Base-by-base conservation (phyloP, 441 rosid species). In the Populus tomentosa region DNA sequence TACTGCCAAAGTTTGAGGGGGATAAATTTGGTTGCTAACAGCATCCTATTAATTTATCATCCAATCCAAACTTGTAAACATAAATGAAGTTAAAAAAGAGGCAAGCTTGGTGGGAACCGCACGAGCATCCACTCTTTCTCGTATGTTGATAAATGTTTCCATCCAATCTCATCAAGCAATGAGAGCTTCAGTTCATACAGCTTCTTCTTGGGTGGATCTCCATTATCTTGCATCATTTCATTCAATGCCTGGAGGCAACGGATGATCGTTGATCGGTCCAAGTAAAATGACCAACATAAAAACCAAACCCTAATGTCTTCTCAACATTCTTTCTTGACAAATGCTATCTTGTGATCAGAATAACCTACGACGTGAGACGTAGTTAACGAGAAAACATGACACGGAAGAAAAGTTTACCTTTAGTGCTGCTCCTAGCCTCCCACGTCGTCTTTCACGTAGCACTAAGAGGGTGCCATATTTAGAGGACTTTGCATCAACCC, bases 101-200 rank as follows among this genome's bases (percentile, higher is more conserved):
- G 98, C 80, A 91, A 81, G 81, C 85, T 86, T 20, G 88, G 50
- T 0, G 98, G 99, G 86, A 94, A 96, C 30, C 98, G 96, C 32
- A 94, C 92, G 42, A 88, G 89, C 97, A 96, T 90, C 99, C 99
- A 97, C 53, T 89, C 88, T 79, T 81, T 88, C 86, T 94, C 99
- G 24, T 93, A 89, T 26, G 87, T 74, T 30, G 85, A 81, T 82
- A 92, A 69, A 85, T 94, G 98, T 77, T 64, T 84, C 97, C 98
- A 97, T 50, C 97, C 97, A 23, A 93, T 80, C 75, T 94, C 94
- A 69, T 88, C 97, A 16, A 97, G 90, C 79, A 97, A 82, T 24
- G 88, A 80, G 59, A 94, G 88, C 87, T 92, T 94, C 84, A 93
- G 62, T 76, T 93, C 97, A 38, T 90, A 92, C 2, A 87, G 84